These are phyloP conservation scores for Plasmodium vinckei DNA, from an alignment of 169 alveolate species.

Conservation along the genomic window DNA sequence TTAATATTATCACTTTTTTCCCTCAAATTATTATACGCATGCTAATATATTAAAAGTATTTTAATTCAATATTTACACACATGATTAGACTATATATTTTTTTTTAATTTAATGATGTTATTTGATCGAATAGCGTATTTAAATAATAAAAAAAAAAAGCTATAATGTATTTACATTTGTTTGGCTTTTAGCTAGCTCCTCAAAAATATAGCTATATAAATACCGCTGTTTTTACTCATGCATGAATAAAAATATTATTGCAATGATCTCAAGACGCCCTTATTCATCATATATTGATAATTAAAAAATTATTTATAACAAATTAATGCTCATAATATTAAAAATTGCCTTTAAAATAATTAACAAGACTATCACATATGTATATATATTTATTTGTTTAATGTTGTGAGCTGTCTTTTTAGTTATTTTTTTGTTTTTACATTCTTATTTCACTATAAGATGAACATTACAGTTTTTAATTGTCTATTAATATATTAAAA, in stretches of 20 bases:
- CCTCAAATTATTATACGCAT: background rate
- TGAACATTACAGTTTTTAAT: background rate
- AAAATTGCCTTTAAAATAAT: too few relatives aligned
- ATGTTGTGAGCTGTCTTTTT: background rate
- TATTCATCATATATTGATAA: too few relatives aligned
- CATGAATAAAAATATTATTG: slow-evolving; percentile 4
- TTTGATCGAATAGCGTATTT: too few relatives aligned
- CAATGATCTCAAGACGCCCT: background rate
- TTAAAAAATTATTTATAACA: too few relatives aligned
- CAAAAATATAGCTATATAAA: slow-evolving; percentile 18
- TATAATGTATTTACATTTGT: background rate
- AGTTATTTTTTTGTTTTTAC: background rate
- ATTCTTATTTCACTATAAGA: background rate
- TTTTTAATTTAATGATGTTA: too few relatives aligned
- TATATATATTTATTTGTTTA: background rate
- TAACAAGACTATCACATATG: background rate
- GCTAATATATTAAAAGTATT: too few relatives aligned
- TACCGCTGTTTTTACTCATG: slow-evolving; percentile 19
- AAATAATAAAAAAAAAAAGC: too few relatives aligned
- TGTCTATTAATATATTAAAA: too few relatives aligned
- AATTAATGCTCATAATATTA: too few relatives aligned
- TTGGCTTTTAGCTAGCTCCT: slow-evolving; percentile 54
- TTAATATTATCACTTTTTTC: background rate
- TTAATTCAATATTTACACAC: too few relatives aligned
- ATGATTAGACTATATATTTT: too few relatives aligned